phyloP scores from a whole-genome alignment of 768 basidiomycete species.

The Pulveroboletus sp. region DNA sequence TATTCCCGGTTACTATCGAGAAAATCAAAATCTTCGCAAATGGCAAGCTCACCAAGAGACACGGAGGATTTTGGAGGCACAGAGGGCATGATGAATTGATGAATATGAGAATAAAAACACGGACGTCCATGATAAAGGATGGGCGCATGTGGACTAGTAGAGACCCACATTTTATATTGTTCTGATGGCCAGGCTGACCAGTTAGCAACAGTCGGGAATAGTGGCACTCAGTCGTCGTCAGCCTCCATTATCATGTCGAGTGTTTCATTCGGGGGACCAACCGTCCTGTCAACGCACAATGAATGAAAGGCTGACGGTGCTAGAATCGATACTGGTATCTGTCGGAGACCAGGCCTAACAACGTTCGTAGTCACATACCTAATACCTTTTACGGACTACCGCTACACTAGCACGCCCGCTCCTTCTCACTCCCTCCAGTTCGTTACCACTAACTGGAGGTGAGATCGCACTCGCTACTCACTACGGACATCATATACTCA shows the following conservation, averaged over 20 bases:
- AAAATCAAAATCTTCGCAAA: slow-evolving; percentile 12
- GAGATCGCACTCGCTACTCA: no score
- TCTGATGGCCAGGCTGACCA: slow-evolving; percentile 9
- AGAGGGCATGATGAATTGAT: not conserved
- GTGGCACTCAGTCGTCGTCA: not conserved
- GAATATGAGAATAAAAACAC: not conserved
- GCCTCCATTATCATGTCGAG: not conserved
- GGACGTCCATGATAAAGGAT: no score
- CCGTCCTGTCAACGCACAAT: not conserved
- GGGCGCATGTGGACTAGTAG: not conserved
- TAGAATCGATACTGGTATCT: not conserved
- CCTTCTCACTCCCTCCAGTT: no score
- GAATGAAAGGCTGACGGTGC: not conserved
- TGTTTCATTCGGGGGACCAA: not conserved
- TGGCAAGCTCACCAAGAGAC: slow-evolving; percentile 12
- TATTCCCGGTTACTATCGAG: slow-evolving; percentile 9
- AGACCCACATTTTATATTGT: not conserved
- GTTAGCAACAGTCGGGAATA: no score
- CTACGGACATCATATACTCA: no score
- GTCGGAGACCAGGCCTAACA: no score
- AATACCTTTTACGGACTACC: no score
- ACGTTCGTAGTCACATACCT: no score
- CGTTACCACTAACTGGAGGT: no score
- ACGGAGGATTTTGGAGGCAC: not conserved
- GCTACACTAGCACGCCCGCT: no score